Evolutionary conservation across 805 yeast species (phyloP).

Genomic region (Komagataella kurtzmanii): DNA sequence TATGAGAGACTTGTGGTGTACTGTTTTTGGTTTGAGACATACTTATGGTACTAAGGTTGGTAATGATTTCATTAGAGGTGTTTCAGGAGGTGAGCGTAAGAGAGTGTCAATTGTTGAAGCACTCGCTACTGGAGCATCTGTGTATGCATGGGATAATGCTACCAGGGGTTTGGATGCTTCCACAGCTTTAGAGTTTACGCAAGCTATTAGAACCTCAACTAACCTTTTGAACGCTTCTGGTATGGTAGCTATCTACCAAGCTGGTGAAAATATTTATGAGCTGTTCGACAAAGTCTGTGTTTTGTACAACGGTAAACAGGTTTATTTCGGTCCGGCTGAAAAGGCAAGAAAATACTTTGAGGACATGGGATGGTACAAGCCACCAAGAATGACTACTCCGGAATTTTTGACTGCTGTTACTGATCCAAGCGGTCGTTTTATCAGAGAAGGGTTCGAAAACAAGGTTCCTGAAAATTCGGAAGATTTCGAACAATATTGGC

Average conservation of each 20-base stretch:
- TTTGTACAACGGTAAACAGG: constrained; percentile 46
- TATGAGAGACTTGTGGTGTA: constrained; percentile 32
- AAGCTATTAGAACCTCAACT: constrained; percentile 46
- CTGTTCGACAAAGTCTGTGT: constrained; percentile 50
- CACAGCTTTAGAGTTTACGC: constrained; percentile 52
- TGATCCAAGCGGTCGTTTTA: constrained; percentile 44
- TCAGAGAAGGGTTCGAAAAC: constrained; percentile 32
- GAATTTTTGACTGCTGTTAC: constrained; percentile 58
- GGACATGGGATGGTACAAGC: constrained; percentile 50
- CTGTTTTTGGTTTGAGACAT: constrained; percentile 44
- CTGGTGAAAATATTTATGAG: constrained; percentile 50
- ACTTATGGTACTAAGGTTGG: constrained; percentile 54
- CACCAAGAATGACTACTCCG: constrained; percentile 53
- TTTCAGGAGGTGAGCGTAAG: constrained; percentile 64
- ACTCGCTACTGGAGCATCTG: constrained; percentile 34
- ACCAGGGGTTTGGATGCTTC: constrained; percentile 63
- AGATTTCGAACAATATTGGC: constrained; percentile 52
- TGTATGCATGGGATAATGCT: constrained; percentile 57
- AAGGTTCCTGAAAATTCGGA: constrained; percentile 40
- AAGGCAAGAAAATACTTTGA: constrained; percentile 41
- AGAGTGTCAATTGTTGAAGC: constrained; percentile 62
- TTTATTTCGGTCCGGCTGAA: constrained; percentile 41
- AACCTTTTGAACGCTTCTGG: constrained; percentile 43
- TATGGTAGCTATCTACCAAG: constrained; percentile 55
- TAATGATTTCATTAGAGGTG: constrained; percentile 54